A percentile compares a stretch with the other conserved stretches of the same genome.
These are phyloP conservation scores for Hygrocybe coccinea DNA, from an alignment of 768 basidiomycete genomes.

Conservation along the genomic window DNA sequence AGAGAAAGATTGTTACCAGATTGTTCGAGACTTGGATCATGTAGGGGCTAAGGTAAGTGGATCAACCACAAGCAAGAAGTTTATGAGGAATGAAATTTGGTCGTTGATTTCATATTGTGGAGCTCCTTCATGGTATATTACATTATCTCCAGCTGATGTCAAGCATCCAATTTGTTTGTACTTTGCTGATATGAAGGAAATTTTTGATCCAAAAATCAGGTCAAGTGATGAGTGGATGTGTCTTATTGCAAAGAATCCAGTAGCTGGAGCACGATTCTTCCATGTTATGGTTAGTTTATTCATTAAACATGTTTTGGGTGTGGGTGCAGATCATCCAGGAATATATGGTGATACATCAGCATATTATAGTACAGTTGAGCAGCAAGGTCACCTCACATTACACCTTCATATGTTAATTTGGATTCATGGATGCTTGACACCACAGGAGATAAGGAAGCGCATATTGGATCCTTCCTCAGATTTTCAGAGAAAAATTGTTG, in stretches of 20 bases:
- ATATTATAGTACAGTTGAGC: conserved; percentile 33
- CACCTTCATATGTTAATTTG: conserved; percentile 38
- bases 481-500: conserved; percentile 17
- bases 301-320: conserved; percentile 23
- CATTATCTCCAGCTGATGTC: conserved; percentile 28
- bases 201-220: conserved; percentile 12
- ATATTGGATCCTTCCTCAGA: conserved; percentile 18
- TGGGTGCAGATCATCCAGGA: conserved; percentile 13
- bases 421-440: conserved; percentile 26
- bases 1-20: conserved; percentile 32
- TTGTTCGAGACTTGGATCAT: conserved; percentile 33
- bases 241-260: conserved; percentile 25
- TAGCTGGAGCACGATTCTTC: conserved; percentile 28
- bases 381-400: conserved; percentile 34
- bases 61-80: conserved; percentile 22
- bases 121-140: conserved; percentile 26
- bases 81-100: conserved; percentile 25
- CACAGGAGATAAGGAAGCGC: conserved; percentile 30
- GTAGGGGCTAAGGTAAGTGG: conserved; percentile 29
- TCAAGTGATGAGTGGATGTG: conserved; percentile 12
- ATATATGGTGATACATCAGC: conserved; percentile 28
- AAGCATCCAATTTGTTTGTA: conserved; percentile 32
- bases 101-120: conserved; percentile 16
- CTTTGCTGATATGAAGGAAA: conserved; percentile 18
- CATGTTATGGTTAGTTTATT: conserved; percentile 21